Percentiles rank a stretch among this genome's conserved stretches.
Conservation (phyloP, 2,329 filamentous ascomycete genomes). For the Hymenoscyphus linearis region DNA sequence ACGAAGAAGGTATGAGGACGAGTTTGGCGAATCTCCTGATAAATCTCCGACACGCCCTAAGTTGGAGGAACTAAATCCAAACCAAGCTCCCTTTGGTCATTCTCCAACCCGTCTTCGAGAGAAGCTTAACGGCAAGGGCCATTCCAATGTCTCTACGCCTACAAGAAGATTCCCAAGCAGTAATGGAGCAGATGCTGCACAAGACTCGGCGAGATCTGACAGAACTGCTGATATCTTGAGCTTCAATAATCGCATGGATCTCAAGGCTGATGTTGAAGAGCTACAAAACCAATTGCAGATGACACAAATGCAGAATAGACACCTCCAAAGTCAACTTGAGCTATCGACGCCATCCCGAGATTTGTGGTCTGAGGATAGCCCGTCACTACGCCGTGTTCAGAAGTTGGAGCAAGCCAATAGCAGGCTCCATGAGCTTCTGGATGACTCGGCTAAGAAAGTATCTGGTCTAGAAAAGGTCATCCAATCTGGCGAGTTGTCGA, state of each 20-base stretch:
- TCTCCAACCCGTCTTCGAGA: slow-evolving; percentile 67
- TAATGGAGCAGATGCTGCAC: slow-evolving; percentile 44
- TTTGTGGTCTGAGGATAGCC: slow-evolving; percentile 65
- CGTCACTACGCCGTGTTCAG: slow-evolving; percentile 74
- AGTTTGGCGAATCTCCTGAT: slow-evolving; percentile 57
- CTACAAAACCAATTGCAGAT: slow-evolving; percentile 92
- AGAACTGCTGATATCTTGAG: slow-evolving; percentile 76
- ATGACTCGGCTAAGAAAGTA: slow-evolving; percentile 89
- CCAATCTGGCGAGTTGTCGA: slow-evolving; percentile 77
- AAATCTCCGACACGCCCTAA: slow-evolving; percentile 63
- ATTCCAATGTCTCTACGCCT: slow-evolving; percentile 73
- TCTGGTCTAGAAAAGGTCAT: slow-evolving; percentile 84
- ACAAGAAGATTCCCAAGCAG: slow-evolving; percentile 65
- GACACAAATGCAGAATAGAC: slow-evolving; percentile 89
- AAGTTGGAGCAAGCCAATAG: slow-evolving; percentile 91
- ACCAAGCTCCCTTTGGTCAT: slow-evolving; percentile 67
- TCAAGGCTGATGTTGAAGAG: slow-evolving; percentile 85
- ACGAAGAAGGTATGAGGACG: slow-evolving; percentile 67
- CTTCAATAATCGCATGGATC: slow-evolving; percentile 84
- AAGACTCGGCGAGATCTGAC: slow-evolving; percentile 80
- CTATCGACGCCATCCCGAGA: slow-evolving; percentile 59
- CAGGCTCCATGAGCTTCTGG: slow-evolving; percentile 86
- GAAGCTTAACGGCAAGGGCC: slow-evolving; percentile 50
- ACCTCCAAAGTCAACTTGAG: slow-evolving; percentile 83
- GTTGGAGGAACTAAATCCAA: slow-evolving; percentile 82